Evolutionary conservation across 169 alveolate species (phyloP).

Genomic region (Plasmodium vivax): DNA sequence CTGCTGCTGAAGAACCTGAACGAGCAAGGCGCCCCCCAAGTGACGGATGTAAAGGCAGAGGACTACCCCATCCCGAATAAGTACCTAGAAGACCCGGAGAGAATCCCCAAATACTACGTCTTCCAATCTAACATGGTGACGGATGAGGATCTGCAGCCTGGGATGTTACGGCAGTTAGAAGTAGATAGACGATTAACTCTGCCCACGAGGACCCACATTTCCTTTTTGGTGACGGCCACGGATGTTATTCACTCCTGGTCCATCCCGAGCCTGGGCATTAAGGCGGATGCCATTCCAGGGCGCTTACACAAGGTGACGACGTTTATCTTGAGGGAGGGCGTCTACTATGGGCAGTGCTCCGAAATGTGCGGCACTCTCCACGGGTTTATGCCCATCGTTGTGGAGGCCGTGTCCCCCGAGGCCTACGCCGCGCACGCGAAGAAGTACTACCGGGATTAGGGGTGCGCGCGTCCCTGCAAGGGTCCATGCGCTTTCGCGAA

Average conservation of each 20-base stretch:
- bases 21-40: slow-evolving; percentile 10
- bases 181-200: slow-evolving; percentile 90
- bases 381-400: slow-evolving; percentile 94
- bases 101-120: slow-evolving; percentile 84
- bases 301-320: slow-evolving; percentile 87
- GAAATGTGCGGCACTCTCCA: slow-evolving; percentile 94
- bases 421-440: slow-evolving; percentile 94
- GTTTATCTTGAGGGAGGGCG: slow-evolving; percentile 93
- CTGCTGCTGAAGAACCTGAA: slow-evolving; percentile 23
- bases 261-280: slow-evolving; percentile 90
- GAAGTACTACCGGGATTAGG: slow-evolving; percentile 89
- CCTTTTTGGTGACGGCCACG: slow-evolving; percentile 89
- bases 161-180: slow-evolving; percentile 90
- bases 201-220: slow-evolving; percentile 92
- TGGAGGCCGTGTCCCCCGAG: slow-evolving; percentile 91
- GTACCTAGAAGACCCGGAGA: slow-evolving; percentile 83
- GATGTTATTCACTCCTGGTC: slow-evolving; percentile 89
- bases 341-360: slow-evolving; percentile 92
- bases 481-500: background rate
- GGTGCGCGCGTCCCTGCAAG: background rate
- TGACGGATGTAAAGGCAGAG: slow-evolving; percentile 71
- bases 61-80: slow-evolving; percentile 84
- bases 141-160: slow-evolving; percentile 86
- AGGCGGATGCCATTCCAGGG: slow-evolving; percentile 94
- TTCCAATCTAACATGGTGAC: slow-evolving; percentile 86